Base-by-base conservation (phyloP, 352 stramenopile genomes). In the Globisporangium acanthophoron region DNA sequence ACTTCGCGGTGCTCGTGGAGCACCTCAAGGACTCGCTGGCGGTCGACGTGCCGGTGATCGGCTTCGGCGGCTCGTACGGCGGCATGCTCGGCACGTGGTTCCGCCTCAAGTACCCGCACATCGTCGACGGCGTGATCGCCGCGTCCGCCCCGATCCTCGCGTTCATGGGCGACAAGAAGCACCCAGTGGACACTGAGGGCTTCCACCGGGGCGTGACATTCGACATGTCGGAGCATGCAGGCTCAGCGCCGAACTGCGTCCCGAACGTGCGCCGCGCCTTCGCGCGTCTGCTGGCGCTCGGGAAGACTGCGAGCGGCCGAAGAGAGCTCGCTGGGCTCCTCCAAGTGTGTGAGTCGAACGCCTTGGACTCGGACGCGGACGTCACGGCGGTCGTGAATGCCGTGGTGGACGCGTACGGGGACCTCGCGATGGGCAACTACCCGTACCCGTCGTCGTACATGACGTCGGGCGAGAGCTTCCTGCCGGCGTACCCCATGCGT, bases 371-470 rank as follows among this genome's bases (percentile, higher is more conserved):
- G 0, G 40, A 69, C 5, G 52, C 71, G 4, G 83, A 92, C 48
- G 75, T 87, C 9, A 69, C 67, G 7, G 65, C 8, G 11, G 58
- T 80, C 71, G n/a, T n/a, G n/a, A n/a, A n/a, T n/a, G n/a, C n/a
- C n/a, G n/a, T n/a, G n/a, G n/a, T n/a, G n/a, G n/a, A n/a, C 8
- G 83, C 88, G 8, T 98, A 90, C 57, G 94, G 94, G 71, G 92
- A 88, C 72, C 78, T 98, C 74, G 92, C 93, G 13, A 98, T 98
- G 88, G 95, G 94, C 37, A 97, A 97, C 71, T 99, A 96, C 69
- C 96, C 96, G 9, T 99, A 98, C 73, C 85, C 93, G 24, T 96
- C 87, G n/a, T 81, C 77, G 12, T 99, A 98, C 73, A 96, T 98
- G 59, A 84, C 92, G 65, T 94, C 95, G 41, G 88, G 87, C 29